A percentile compares a stretch with the other conserved stretches of the same genome.
Evolutionary conservation across 805 yeast species (phyloP).

Genomic region (Wickerhamiella sergipiensis): DNA sequence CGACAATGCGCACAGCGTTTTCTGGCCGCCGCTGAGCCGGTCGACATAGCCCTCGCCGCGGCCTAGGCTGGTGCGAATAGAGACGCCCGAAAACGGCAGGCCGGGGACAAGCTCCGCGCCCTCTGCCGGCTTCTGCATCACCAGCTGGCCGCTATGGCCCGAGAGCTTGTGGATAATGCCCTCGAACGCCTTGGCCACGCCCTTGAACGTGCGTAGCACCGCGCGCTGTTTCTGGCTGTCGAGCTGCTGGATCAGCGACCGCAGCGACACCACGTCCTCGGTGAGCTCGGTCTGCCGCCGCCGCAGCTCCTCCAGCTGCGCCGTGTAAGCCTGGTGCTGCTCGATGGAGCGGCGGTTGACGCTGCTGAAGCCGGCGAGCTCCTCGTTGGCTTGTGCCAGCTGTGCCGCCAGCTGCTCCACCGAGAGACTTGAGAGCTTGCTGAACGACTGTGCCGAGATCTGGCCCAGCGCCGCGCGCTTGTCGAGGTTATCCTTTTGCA

Average conservation of each 20-base stretch:
- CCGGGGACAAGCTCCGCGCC: constrained; percentile 13
- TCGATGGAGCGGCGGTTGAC: constrained; percentile 85
- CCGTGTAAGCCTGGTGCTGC: constrained; percentile 59
- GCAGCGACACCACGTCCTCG: constrained; percentile 57
- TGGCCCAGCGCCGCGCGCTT: constrained; percentile 78
- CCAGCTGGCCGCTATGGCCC: constrained; percentile 64
- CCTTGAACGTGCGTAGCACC: constrained; percentile 60
- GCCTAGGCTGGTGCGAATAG: constrained; percentile 81
- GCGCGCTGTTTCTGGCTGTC: constrained; percentile 75
- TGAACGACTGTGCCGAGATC: constrained; percentile 64
- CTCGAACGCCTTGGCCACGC: constrained; percentile 59
- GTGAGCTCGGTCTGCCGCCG: constrained; percentile 56
- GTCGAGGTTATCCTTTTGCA: constrained; percentile 59
- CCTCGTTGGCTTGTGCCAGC: constrained; percentile 42
- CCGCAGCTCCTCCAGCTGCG: constrained; percentile 54
- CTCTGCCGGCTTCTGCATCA: constrained; percentile 35
- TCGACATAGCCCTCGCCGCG: constrained; percentile 77
- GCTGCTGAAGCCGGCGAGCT: constrained; percentile 51
- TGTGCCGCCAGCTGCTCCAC: constrained; percentile 42
- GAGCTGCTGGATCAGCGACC: constrained; percentile 47
- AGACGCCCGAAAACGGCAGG: constrained; percentile 51
- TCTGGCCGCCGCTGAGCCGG: constrained; percentile 94
- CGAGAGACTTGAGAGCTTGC: constrained; percentile 29
- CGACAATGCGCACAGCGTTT: constrained; percentile 91
- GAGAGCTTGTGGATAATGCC: constrained; percentile 69